Evolutionary conservation across 2,329 filamentous ascomycete genomes (phyloP).

Genomic region (Neurospora sp.): DNA sequence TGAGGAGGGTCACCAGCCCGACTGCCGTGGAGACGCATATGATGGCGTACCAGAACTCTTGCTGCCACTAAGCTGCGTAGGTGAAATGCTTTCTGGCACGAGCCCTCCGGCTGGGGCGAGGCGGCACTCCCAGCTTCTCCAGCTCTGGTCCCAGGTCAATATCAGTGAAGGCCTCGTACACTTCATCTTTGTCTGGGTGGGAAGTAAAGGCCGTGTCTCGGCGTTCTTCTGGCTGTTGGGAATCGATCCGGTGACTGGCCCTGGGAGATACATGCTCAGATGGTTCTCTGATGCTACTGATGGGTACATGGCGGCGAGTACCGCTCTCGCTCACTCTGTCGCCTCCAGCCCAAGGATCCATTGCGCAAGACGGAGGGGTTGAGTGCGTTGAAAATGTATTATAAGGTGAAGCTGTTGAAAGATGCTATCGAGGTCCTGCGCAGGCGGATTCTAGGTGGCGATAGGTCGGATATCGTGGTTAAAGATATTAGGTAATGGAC

Average conservation of each 20-base stretch:
- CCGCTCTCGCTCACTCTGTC: background rate
- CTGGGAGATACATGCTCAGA: background rate
- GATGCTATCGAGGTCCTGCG: background rate
- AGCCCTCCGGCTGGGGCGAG: background rate
- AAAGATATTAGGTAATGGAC: background rate
- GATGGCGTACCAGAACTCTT: constrained; percentile 25
- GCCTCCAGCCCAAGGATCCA: background rate
- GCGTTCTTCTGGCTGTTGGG: background rate
- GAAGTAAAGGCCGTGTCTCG: background rate
- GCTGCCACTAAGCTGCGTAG: constrained; percentile 27
- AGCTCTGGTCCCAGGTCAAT: background rate
- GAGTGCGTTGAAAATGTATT: background rate
- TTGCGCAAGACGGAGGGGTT: background rate
- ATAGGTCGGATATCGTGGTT: background rate
- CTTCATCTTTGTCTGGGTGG: background rate
- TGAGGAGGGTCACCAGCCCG: constrained; percentile 21
- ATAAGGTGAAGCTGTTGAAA: background rate
- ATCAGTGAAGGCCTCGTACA: background rate
- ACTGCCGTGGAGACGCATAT: constrained; percentile 21
- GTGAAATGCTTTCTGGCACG: constrained; percentile 1
- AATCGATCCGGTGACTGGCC: background rate
- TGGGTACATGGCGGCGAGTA: background rate
- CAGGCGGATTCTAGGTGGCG: background rate
- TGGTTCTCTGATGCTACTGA: background rate
- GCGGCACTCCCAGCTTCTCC: background rate